Base-by-base conservation (phyloP, 2,329 filamentous ascomycete genomes). In the Coniochaeta prunicola region DNA sequence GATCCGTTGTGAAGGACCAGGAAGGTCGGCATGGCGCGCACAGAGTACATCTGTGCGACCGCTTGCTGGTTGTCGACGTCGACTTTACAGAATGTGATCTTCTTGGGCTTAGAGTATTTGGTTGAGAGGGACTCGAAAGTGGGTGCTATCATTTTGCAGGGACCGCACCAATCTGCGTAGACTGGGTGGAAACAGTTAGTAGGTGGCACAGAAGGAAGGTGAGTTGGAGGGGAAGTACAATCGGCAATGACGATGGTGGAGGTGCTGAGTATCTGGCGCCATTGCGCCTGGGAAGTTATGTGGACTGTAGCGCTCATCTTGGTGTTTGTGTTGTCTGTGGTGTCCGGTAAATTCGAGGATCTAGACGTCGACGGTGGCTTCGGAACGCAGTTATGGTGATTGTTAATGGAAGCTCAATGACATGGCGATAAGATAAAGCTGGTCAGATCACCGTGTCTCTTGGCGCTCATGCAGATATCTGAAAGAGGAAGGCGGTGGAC, bases 151-250 rank as follows among this genome's bases (percentile, higher is more conserved):
- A 88, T 84, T 77, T 96, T 96, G 83, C 92, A 97, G 69, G 93
- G 92, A 59, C 88, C 89, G 73, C 92, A 97, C 90, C 91, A 96
- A 76, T 96, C 90, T 73, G 93, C 93, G 70, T 94, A 96, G 81
- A 97, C 91, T 96, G 56, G 38, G 66, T 64, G 13, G 8, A 56
- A 40, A 13, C 42, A 54, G 60, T 60, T 56, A 62, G 60, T 56
- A 50, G 48, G 45, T 24, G 21, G 19, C 3, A 53, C 48, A 31
- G 65, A 63, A 63, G 58, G 56, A 67, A 61, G 64, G 67, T 63
- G 60, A 36, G 53, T 56, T 36, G 61, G 53, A 60, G 53, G 56
- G 40, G 56, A 77, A 86, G 75, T 83, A 96, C 92, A 97, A 77
- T 97, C 94, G 67, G 91, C 85, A 61, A 99, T 83, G 59, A 97